A percentile compares a stretch with the other conserved stretches of the same genome.
These are phyloP conservation scores for Gracilaria domingensis DNA, from an alignment of 23 red algal species.

Conservation along the genomic window DNA sequence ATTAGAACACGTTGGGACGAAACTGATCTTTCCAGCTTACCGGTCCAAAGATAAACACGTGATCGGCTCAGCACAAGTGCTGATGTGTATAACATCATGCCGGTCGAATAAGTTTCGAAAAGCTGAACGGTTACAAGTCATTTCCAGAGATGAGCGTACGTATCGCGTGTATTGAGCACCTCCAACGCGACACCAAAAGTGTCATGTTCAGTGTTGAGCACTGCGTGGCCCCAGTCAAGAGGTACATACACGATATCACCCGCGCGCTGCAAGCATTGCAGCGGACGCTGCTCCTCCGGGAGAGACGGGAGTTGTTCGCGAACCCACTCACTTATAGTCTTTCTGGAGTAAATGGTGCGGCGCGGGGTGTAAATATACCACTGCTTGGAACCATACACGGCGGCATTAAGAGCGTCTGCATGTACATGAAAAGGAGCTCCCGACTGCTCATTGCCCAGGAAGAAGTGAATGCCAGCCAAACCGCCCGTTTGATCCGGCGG, in stretches of 20 bases:
- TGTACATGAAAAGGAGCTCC: slow-evolving; percentile 86
- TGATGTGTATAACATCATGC: no score
- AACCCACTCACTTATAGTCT: slow-evolving; percentile 65
- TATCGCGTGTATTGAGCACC: slow-evolving; percentile 75
- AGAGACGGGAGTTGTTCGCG: slow-evolving; percentile 24
- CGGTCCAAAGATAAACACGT: no score
- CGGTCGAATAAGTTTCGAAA: no score
- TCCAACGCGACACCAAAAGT: slow-evolving; percentile 86
- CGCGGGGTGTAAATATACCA: slow-evolving; percentile 80
- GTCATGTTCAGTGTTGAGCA: slow-evolving; percentile 71
- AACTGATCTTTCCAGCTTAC: no score
- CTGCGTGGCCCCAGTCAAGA: slow-evolving; percentile 82
- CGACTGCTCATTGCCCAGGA: slow-evolving; percentile 58
- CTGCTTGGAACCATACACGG: slow-evolving; percentile 66
- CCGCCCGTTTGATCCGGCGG: slow-evolving; percentile 67
- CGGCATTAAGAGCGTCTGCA: slow-evolving; percentile 85
- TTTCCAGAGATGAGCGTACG: slow-evolving; percentile 60
- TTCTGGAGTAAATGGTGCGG: slow-evolving; percentile 69
- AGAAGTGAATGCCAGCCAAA: slow-evolving; percentile 70
- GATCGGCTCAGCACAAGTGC: no score
- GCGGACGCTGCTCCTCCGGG: slow-evolving; percentile 43
- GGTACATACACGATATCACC: slow-evolving; percentile 89
- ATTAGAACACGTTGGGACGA: no score
- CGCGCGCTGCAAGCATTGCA: slow-evolving; percentile 71
- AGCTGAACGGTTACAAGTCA: not conserved